Conservation (phyloP, 1,284 basidiomycete genomes). For the Austroboletus novae-zelandiae region DNA sequence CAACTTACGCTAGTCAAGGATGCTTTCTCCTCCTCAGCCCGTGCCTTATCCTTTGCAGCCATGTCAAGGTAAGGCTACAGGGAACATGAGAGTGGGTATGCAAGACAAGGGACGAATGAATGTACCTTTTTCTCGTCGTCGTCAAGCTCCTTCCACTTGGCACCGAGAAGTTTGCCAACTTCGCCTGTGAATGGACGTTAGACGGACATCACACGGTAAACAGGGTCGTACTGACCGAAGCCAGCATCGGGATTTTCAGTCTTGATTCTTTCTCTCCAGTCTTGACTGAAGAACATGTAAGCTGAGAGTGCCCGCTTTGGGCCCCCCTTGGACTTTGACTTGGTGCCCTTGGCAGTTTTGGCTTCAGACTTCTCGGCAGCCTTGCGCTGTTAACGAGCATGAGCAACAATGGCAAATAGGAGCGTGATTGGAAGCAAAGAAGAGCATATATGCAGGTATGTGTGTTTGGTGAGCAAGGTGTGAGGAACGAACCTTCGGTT, state of each 20-base stretch:
- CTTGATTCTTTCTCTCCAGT: constrained; percentile 95
- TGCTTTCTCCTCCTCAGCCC: constrained; percentile 80
- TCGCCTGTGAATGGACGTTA: constrained; percentile 50
- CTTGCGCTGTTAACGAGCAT: constrained; percentile 55
- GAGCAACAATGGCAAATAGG: constrained; percentile 9
- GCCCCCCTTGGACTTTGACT: constrained; percentile 48
- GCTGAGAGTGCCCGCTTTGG: constrained; percentile 92
- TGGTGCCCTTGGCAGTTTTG: constrained; percentile 68
- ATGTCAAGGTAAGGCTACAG: constrained; percentile 89
- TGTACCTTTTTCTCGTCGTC: constrained; percentile 83
- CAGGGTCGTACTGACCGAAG: constrained; percentile 63
- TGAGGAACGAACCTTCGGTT: constrained; percentile 58
- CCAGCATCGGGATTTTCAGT: constrained; percentile 91
- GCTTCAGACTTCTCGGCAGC: constrained; percentile 67
- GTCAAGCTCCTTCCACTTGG: constrained; percentile 87
- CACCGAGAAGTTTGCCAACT: constrained; percentile 83
- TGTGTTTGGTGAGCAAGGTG: constrained; percentile 1
- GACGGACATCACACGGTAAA: constrained; percentile 5
- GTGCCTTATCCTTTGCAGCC: constrained; percentile 82
- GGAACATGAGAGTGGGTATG: constrained; percentile 1
- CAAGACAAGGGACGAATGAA: neutral
- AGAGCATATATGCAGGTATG: constrained; percentile 24
- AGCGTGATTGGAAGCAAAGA: constrained; percentile 1
- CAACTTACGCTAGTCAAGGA: constrained; percentile 66
- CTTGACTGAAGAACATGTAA: constrained; percentile 99